A percentile compares a stretch with the other conserved stretches of the same genome.
Evolutionary conservation across 805 yeast genomes (phyloP).

Genomic region (Yamadazyma akitaensis): DNA sequence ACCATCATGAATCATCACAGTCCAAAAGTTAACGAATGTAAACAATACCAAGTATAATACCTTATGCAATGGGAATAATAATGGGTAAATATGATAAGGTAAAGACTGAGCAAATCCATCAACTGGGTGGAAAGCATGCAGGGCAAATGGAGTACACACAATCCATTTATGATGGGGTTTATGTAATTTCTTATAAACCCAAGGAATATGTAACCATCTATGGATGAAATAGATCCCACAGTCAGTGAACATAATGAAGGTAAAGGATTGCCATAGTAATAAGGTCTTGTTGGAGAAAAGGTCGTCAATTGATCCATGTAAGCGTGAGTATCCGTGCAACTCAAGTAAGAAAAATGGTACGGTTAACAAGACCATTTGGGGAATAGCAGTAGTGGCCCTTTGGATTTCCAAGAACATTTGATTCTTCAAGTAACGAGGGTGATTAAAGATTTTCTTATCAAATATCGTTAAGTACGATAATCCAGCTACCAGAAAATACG

Average conservation of each 20-base stretch:
- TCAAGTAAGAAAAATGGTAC: conserved; percentile 88
- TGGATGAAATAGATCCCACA: conserved; percentile 89
- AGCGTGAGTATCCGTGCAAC: conserved; percentile 74
- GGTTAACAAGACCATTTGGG: conserved; percentile 82
- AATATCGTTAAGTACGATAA: conserved; percentile 76
- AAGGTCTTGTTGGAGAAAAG: conserved; percentile 68
- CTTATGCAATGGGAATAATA: conserved; percentile 90
- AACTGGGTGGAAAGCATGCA: conserved; percentile 97
- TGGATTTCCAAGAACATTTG: conserved; percentile 83
- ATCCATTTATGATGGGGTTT: conserved; percentile 99
- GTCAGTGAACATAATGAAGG: conserved; percentile 89
- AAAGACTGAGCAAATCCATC: conserved; percentile 92
- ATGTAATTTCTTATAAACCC: conserved; percentile 80
- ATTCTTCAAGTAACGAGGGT: conserved; percentile 92
- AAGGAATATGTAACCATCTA: conserved; percentile 91
- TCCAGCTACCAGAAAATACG: conserved; percentile 73
- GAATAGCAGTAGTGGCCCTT: conserved; percentile 79
- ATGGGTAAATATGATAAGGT: conserved; percentile 91
- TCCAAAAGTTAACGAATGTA: conserved; percentile 94
- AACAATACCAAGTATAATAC: conserved; percentile 76
- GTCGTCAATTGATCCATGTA: conserved; percentile 65
- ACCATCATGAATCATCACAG: conserved; percentile 98
- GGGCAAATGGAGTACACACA: conserved; percentile 96
- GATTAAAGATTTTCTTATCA: conserved; percentile 88
- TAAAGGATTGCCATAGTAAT: conserved; percentile 62